These are phyloP conservation scores for Sugiyamaella xylanicola DNA, from an alignment of 1,139 yeast genomes.

Conservation along the genomic window DNA sequence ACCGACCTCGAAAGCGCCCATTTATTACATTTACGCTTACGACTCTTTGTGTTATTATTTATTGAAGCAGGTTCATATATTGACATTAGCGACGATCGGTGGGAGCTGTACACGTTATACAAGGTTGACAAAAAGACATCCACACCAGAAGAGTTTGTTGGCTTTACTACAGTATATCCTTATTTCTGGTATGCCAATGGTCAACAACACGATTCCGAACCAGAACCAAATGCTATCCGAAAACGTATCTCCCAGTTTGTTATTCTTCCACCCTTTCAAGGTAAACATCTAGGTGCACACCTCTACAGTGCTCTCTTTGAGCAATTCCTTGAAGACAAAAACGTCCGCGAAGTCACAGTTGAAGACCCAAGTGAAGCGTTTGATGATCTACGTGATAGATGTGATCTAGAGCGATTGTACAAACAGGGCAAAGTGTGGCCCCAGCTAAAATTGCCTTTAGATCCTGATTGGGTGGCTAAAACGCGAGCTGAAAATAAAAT, in stretches of 20 bases:
- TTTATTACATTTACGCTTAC: constrained; percentile 68
- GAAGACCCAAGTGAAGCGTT: constrained; percentile 95
- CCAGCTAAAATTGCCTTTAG: constrained; percentile 35
- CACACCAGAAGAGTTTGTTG: constrained; percentile 53
- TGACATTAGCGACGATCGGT: constrained; percentile 69
- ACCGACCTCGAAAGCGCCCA: constrained; percentile 47
- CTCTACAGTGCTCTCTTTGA: constrained; percentile 61
- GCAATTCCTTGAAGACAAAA: constrained; percentile 55
- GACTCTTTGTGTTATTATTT: constrained; percentile 75
- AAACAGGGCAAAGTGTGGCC: constrained; percentile 38
- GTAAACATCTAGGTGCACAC: constrained; percentile 68
- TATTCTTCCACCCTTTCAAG: constrained; percentile 73
- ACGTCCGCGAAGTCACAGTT: constrained; percentile 75
- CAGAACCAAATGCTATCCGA: constrained; percentile 45
- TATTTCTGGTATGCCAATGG: constrained; percentile 76
- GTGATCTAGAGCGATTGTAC: constrained; percentile 64
- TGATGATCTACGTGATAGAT: constrained; percentile 85
- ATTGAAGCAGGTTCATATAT: constrained; percentile 95
- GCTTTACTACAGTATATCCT: constrained; percentile 81
- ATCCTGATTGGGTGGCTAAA: constrained; percentile 50
- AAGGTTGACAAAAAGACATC: constrained; percentile 22
- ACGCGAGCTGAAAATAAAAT: constrained; percentile 55
- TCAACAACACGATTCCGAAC: constrained; percentile 53
- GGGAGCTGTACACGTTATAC: constrained; percentile 59
- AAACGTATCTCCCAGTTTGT: constrained; percentile 87